These are phyloP conservation scores for Beauveria sp. DNA, from an alignment of 2,329 filamentous ascomycete species.

Conservation along the genomic window DNA sequence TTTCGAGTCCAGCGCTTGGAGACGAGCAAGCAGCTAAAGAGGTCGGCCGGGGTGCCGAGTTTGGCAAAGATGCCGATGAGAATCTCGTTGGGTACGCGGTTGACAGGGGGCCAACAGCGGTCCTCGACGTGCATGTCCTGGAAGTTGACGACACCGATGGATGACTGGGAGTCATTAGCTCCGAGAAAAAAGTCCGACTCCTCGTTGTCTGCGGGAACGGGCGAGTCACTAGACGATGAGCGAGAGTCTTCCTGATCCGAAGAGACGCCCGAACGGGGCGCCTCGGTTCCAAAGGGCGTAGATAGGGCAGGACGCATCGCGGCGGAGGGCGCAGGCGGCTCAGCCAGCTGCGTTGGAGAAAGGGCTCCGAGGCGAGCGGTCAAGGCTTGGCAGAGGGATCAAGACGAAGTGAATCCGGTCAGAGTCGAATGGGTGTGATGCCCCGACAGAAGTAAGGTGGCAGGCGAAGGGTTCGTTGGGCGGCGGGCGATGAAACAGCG, in stretches of 20 bases:
- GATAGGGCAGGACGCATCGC: conserved; percentile 15
- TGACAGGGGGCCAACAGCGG: conserved; percentile 68
- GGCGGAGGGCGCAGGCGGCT: neutral
- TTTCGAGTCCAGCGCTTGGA: conserved; percentile 90
- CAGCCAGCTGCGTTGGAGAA: neutral
- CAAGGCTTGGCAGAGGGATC: neutral
- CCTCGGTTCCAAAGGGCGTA: conserved; percentile 13
- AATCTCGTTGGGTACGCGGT: conserved; percentile 84
- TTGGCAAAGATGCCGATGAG: conserved; percentile 89
- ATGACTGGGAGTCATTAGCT: conserved; percentile 89
- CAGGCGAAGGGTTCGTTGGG: neutral
- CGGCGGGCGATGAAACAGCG: conserved; percentile 1
- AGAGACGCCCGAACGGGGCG: conserved; percentile 18
- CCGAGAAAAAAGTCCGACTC: conserved; percentile 89
- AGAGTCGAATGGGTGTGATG: neutral
- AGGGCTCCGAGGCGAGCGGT: neutral
- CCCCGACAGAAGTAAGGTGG: neutral
- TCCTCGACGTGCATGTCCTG: conserved; percentile 66
- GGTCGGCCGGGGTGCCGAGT: conserved; percentile 65
- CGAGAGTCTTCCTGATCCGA: conserved; percentile 45
- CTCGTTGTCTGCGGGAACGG: conserved; percentile 69
- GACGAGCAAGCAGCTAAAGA: conserved; percentile 87
- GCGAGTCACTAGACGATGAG: conserved; percentile 66
- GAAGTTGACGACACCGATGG: conserved; percentile 71
- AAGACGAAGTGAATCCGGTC: neutral